Base-by-base conservation (phyloP, 352 stramenopile genomes). In the Peronospora destructor region DNA sequence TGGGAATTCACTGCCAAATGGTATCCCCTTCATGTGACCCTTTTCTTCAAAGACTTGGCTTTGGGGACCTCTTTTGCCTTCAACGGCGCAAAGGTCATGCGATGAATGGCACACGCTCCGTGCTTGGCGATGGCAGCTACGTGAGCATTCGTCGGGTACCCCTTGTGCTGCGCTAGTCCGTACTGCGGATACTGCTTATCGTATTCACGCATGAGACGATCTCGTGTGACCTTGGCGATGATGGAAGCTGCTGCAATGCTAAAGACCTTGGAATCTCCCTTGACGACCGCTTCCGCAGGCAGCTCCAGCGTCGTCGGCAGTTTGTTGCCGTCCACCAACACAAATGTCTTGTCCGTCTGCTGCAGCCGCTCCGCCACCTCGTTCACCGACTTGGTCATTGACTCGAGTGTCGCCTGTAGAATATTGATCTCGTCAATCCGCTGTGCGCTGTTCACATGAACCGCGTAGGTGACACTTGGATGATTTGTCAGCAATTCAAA, bases 341-440 rank as follows among this genome's bases (percentile, higher is more conserved):
- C 91, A 52, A 96, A 95, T 37, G 89, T 80, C 29, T 59, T 60
- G 38, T 60, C 52, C 17, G 47, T 52, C 14, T 69, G 61, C n/a
- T 59, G 51, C 13, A 71, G 33, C 4, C 45, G 32, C 26, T 53
- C 45, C 17, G 53, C 58, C 21, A 97, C 66, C 23, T 64, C 60
- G 26, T 91, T 68, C 17, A 94, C 86, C 3, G 86, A 87, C 55
- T 94, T 84, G 41, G 67, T 66, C 96, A 99, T 99, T 9, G 78
- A 94, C 59, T 97, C 78, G 33, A 98, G 71, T 11, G 94, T 98
- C 13, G 96, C 95, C 77, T 98, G 94, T 25, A 99, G 71, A 65
- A 68, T 99, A 68, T 99, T 99, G 57, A 99, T 96, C 73, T 98
- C 84, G 68, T 99, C 97, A 70, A 99, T 99, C 3, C 84, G 68